Evolutionary conservation across 805 yeast species (phyloP).

Genomic region (Candida jianshihensis): DNA sequence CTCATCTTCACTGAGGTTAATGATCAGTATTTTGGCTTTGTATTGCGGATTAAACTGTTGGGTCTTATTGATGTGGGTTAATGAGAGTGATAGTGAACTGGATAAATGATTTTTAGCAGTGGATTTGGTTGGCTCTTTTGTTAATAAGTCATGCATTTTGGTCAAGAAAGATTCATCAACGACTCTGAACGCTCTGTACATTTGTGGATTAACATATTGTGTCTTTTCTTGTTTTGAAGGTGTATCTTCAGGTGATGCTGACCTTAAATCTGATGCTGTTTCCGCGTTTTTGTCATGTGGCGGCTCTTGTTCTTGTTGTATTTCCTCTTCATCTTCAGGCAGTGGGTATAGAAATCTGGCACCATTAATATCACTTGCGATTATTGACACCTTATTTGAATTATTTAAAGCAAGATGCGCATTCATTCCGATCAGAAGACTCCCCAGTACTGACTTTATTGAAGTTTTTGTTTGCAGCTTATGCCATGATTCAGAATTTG

Average conservation of each 20-base stretch:
- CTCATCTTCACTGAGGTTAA: conserved; percentile 66
- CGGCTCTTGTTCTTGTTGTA: conserved; percentile 7
- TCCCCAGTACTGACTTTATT: conserved; percentile 39
- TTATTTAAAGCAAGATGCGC: conserved; percentile 84
- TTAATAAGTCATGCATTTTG: conserved; percentile 40
- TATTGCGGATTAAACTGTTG: conserved; percentile 36
- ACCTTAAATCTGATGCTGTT: conserved; percentile 6
- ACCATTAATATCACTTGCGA: conserved; percentile 67
- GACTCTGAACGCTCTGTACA: conserved; percentile 79
- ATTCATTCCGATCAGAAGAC: conserved; percentile 71
- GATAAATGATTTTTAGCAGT: conserved; percentile 47
- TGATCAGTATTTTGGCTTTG: conserved; percentile 58
- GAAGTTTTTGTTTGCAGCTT: conserved; percentile 23
- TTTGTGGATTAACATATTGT: conserved; percentile 42
- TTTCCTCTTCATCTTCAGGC: conserved; percentile 1
- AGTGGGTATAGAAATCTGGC: conserved; percentile 66
- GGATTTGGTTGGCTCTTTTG: conserved; percentile 19
- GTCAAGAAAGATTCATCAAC: conserved; percentile 70
- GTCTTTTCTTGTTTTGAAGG: conserved; percentile 3
- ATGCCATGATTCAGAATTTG: conserved; percentile 52
- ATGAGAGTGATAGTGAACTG: conserved; percentile 77
- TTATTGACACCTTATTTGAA: conserved; percentile 75
- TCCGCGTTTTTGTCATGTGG: conserved; percentile 11
- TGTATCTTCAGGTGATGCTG: conserved; percentile 9
- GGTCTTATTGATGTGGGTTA: conserved; percentile 66